Evolutionary conservation across 495 filamentous ascomycete genomes (phyloP).

Genomic region (Bacidia rubella): DNA sequence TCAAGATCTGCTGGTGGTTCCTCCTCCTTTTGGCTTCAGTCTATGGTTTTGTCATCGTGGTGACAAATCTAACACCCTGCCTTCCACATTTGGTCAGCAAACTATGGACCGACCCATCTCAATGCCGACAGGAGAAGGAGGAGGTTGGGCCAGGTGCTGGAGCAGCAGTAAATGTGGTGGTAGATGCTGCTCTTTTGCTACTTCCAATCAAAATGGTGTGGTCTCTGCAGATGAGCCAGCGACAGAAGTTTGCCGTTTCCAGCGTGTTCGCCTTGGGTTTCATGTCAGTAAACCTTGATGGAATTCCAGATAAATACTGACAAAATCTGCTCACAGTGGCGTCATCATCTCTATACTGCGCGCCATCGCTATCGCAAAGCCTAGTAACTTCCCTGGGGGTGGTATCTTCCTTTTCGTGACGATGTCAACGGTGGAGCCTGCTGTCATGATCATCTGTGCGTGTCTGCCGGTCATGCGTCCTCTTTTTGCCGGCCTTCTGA

Average conservation of each 20-base stretch:
- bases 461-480: conserved; percentile 12
- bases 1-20: conserved; percentile 5
- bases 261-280: conserved; percentile 10
- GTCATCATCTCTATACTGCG: conserved; percentile 10
- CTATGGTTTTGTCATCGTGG: conserved; percentile 2
- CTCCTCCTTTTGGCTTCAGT: neutral
- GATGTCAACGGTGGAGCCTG: conserved; percentile 7
- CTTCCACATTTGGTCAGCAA: neutral
- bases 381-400: neutral
- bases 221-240: conserved; percentile 11
- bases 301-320: neutral
- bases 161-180: conserved; percentile 19
- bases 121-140: neutral
- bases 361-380: neutral
- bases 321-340: neutral
- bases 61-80: neutral
- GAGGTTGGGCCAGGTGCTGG: conserved; percentile 4
- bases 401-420: neutral
- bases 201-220: conserved; percentile 22
- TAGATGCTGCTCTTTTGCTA: conserved; percentile 21
- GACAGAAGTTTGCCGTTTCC: conserved; percentile 7
- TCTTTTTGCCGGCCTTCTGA: conserved; percentile 5
- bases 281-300: conserved; percentile 7
- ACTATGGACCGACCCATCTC: conserved; percentile 1
- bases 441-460: conserved; percentile 10